Conservation (phyloP, 1,284 basidiomycete genomes). For the Meira nashicola region DNA sequence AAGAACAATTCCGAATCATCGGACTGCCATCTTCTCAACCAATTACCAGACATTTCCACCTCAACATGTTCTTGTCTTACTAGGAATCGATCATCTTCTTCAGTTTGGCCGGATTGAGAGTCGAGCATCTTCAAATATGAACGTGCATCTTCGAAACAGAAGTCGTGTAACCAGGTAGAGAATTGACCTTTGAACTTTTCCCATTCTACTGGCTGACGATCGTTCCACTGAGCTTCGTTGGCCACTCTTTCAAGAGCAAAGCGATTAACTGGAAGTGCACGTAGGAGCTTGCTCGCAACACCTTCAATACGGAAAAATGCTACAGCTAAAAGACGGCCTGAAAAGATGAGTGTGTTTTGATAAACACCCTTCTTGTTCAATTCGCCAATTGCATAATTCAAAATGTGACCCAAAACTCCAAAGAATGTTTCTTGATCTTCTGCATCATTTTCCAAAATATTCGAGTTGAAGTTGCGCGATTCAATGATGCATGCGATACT, state of each 20-base stretch:
- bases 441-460: slow-evolving; percentile 25
- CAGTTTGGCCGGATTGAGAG: slow-evolving; percentile 15
- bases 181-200: slow-evolving; percentile 28
- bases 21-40: slow-evolving; percentile 49
- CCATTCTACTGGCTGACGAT: slow-evolving; percentile 25
- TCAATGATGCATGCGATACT: slow-evolving; percentile 49
- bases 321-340: slow-evolving; percentile 40
- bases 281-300: slow-evolving; percentile 44
- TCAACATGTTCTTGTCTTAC: slow-evolving; percentile 43
- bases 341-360: slow-evolving; percentile 49
- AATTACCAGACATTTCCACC: slow-evolving; percentile 50
- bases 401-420: slow-evolving; percentile 40
- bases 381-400: slow-evolving; percentile 46
- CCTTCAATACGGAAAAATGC: slow-evolving; percentile 43
- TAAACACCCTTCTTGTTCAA: slow-evolving; percentile 51
- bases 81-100: slow-evolving; percentile 40
- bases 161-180: slow-evolving; percentile 30
- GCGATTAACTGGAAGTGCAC: slow-evolving; percentile 44
- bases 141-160: slow-evolving; percentile 43
- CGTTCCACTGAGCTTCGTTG: slow-evolving; percentile 37
- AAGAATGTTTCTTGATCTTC: slow-evolving; percentile 37
- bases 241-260: slow-evolving; percentile 44
- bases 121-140: slow-evolving; percentile 45
- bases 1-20: slow-evolving; percentile 51
- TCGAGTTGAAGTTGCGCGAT: slow-evolving; percentile 36